Base-by-base conservation (phyloP, 2,329 filamentous ascomycete species). In the Decorospora gaudefroyi region DNA sequence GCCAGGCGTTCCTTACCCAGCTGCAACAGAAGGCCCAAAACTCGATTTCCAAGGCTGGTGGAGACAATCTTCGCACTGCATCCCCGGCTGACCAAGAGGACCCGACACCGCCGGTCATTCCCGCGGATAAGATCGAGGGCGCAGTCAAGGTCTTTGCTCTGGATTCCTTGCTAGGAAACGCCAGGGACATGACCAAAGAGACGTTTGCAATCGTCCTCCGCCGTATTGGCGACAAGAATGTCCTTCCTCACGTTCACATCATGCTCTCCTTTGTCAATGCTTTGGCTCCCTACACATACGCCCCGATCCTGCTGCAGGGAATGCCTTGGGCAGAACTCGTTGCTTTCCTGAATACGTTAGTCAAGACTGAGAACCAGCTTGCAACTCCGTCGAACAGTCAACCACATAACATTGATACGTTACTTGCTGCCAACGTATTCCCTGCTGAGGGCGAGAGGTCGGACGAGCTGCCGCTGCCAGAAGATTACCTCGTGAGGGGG, bases 401-500 rank as follows among this genome's bases (percentile, higher is more conserved):
- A 6, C 13, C 19, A 1, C 50, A 71, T 69, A 33, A 49, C 26
- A 51, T 67, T 71, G 21, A 71, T 60, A 19, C 64, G 61, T 30
- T 63, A 4, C 33, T 67, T 6, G 31, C 55, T 10, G 1, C 59
- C n/a, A 29, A 53, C 9, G 27, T 68, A 0, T 83, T 87, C 43
- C 79, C 80, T 0, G 71, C 72, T 2, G 73, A 73, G 2, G 37
- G 40, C 4, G 51, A 58, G 15, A 42, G 46, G 4, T 18, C 69
- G 1, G 63, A 74, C 0, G 74, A 74, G 1, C 72, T 77, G 1
- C 85, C 86, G 0, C 64, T 90, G 0, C 84, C 85, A 0, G 87
- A 90, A 34, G 87, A 90, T 48, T 88, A 82, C 52, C 76, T 80
- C 0, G 76, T 88, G 42, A 76, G 84, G 1, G 86, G 86, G 0